Conservation (phyloP, 2,329 filamentous ascomycete genomes). For the Volutella citrinella region DNA sequence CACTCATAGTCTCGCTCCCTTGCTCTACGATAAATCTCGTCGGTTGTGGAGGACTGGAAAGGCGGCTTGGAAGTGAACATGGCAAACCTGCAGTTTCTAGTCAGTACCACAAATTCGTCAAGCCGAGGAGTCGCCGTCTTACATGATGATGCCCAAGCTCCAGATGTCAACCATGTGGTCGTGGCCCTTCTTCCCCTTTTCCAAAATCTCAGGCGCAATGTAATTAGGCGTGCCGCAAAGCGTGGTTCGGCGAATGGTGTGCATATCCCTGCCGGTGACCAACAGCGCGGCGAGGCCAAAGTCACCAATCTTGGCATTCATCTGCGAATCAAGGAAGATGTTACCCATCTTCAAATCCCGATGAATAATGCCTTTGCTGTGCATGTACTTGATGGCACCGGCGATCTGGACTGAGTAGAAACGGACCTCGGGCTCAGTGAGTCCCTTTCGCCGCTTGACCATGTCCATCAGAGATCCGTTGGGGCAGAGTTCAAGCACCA, state of each 20-base stretch:
- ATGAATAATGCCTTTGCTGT: constrained; percentile 92
- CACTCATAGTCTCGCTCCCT: constrained; percentile 74
- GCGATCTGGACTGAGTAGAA: constrained; percentile 94
- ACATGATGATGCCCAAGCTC: constrained; percentile 97
- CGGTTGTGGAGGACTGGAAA: constrained; percentile 87
- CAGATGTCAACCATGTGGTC: constrained; percentile 98
- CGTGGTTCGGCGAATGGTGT: constrained; percentile 79
- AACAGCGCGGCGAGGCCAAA: constrained; percentile 92
- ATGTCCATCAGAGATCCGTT: constrained; percentile 98
- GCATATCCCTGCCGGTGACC: constrained; percentile 87
- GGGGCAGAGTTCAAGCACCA: constrained; percentile 89
- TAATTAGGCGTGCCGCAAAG: constrained; percentile 98
- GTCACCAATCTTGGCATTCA: constrained; percentile 98
- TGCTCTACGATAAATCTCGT: constrained; percentile 77
- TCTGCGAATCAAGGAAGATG: constrained; percentile 87
- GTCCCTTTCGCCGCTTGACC: constrained; percentile 85
- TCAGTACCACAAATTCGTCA: constrained; percentile 7
- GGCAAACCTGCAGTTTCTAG: constrained; percentile 63
- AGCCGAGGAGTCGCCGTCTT: constrained; percentile 36
- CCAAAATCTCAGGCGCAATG: constrained; percentile 92
- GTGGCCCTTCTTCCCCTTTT: constrained; percentile 91
- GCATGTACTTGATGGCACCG: constrained; percentile 97
- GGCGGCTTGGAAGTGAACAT: constrained; percentile 96
- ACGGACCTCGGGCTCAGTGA: constrained; percentile 91
- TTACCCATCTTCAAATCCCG: constrained; percentile 98